Base-by-base conservation (phyloP, 306 rosid species). In the Cucumis hystrix region DNA sequence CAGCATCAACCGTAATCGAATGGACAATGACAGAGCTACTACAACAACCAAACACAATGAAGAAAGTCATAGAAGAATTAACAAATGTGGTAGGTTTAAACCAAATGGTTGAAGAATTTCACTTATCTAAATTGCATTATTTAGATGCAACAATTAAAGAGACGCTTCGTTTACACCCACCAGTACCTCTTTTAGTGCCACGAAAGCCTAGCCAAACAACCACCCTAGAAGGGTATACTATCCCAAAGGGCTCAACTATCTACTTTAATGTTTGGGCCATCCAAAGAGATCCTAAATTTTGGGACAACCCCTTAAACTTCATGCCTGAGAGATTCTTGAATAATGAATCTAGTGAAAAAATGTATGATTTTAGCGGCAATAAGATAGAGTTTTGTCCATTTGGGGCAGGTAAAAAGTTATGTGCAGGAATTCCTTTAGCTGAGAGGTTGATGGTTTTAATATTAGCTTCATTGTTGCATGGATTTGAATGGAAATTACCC, bases 361-460 rank as follows among this genome's bases (percentile, higher is more conserved):
- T 13, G 5, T 82, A 62, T 45, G 82, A 80, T 60, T 80, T 45
- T 41, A 17, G 14, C 0, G 86, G 82, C 10, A 82, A 82, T n/a
- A 49, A 47, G 4, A 71, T 80, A 16, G 13, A 73, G 10, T 87
- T 45, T 41, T 18, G 83, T 3, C 82, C 86, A 10, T 87, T 87
- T 72, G 90, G 90, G 1, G 58, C 75, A 0, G 83, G 90, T 7
- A 82, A 84, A 25, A 84, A 84, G 63, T 45, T 72, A 0, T 84
- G 88, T 57, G 82, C 77, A 0, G 86, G 83, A 18, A 6, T 82
- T 13, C 66, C 86, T 4, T 12, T 84, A 1, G 86, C 73, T 0
- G 87, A 82, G 56, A 84, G 75, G 64, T 14, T 64, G 35, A 7
- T 64, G 17, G 51, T 65, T 10, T 21, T 56, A 10, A n/a, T 57